Evolutionary conservation across 2,329 filamentous ascomycete genomes (phyloP).

Genomic region (Paracamarosporium sp.): DNA sequence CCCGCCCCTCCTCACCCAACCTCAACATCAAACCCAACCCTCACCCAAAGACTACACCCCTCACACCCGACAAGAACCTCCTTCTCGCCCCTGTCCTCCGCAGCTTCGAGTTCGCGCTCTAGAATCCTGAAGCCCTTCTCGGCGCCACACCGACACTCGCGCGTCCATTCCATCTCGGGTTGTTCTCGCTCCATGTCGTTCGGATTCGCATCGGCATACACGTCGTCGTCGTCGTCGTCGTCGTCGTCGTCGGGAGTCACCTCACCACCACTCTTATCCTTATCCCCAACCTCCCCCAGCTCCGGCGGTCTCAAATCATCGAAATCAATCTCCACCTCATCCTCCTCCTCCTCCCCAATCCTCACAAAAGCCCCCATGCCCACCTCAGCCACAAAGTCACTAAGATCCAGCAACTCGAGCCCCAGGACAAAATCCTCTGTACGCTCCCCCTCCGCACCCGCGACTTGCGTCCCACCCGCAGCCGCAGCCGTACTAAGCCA

Average conservation of each 20-base stretch:
- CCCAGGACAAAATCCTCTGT: constrained; percentile 50
- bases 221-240: neutral
- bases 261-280: neutral
- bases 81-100: constrained; percentile 59
- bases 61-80: constrained; percentile 67
- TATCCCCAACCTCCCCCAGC: neutral
- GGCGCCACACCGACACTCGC: constrained; percentile 65
- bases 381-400: constrained; percentile 54
- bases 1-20: constrained; percentile 30
- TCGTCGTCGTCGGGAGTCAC: neutral
- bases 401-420: constrained; percentile 64
- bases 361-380: constrained; percentile 1
- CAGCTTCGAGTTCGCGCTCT: constrained; percentile 61
- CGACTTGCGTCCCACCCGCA: neutral
- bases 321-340: neutral
- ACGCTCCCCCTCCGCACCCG: constrained; percentile 6
- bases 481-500: constrained; percentile 21
- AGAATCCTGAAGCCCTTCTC: constrained; percentile 61
- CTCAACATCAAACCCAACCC: constrained; percentile 64
- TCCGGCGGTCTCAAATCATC: neutral
- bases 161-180: constrained; percentile 55
- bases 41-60: constrained; percentile 69
- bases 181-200: constrained; percentile 39
- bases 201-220: too few species aligned
- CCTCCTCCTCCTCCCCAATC: neutral